Conservation (phyloP, 2,329 filamentous ascomycete genomes). For the Pseudogymnoascus sp. region DNA sequence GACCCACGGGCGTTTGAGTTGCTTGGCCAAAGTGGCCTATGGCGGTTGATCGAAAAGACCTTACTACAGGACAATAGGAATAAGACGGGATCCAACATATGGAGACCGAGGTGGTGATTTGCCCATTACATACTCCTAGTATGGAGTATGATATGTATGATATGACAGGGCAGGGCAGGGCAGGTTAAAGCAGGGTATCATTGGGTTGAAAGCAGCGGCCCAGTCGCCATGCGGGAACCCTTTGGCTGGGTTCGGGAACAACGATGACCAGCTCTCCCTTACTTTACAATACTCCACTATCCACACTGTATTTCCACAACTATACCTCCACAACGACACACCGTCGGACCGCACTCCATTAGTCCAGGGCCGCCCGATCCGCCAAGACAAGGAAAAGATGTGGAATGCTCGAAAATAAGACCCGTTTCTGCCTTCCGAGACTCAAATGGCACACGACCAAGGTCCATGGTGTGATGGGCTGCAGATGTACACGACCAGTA, state of each 20-base stretch:
- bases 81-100: not conserved
- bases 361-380: not conserved
- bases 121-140: not conserved
- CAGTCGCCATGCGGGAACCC: conserved; percentile 3
- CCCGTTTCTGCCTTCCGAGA: conserved; percentile 5
- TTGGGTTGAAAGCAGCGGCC: conserved; percentile 1
- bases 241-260: conserved; percentile 5
- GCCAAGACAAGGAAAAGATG: not conserved
- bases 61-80: not conserved
- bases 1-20: not conserved
- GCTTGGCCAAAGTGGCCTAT: conserved; percentile 2
- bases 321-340: not conserved
- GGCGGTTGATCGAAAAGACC: not conserved
- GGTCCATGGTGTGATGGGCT: not conserved
- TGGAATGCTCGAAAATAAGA: not conserved
- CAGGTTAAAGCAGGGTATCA: not conserved
- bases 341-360: not conserved
- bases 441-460: not conserved
- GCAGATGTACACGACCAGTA: not conserved
- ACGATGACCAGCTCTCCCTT: conserved; percentile 1
- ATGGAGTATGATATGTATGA: not conserved
- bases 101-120: not conserved
- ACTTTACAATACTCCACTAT: not conserved
- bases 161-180: not conserved
- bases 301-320: not conserved